Conservation (phyloP, 2,329 filamentous ascomycete genomes). For the Trichophyton verrucosum region DNA sequence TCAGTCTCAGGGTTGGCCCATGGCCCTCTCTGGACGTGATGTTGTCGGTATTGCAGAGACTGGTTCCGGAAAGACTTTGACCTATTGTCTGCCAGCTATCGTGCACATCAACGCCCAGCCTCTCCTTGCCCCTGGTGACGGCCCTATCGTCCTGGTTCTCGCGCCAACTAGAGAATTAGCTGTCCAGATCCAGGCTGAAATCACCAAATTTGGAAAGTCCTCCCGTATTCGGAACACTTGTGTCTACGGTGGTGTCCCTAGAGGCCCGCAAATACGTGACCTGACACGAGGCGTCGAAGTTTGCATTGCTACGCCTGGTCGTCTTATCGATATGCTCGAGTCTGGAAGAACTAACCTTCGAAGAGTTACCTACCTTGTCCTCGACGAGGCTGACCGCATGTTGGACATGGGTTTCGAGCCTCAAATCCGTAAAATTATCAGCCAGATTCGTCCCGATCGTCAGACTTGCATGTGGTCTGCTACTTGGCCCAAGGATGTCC, state of each 20-base stretch:
- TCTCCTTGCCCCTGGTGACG: conserved; percentile 85
- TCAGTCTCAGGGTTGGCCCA: conserved; percentile 97
- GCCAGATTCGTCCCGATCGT: conserved; percentile 93
- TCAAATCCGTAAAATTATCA: conserved; percentile 96
- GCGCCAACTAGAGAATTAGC: conserved; percentile 95
- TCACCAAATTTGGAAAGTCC: conserved; percentile 96
- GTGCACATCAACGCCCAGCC: conserved; percentile 99
- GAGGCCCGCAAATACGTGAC: conserved; percentile 92
- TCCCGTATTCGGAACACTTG: conserved; percentile 97
- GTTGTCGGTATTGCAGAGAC: conserved; percentile 99
- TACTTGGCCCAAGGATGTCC: conserved; percentile 98
- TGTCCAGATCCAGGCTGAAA: conserved; percentile 96
- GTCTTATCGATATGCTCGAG: conserved; percentile 97
- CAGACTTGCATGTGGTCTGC: conserved; percentile 99
- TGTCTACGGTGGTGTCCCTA: conserved; percentile 97
- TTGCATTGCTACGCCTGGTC: conserved; percentile 93
- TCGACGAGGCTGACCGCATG: conserved; percentile 99
- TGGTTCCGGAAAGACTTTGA: conserved; percentile 96
- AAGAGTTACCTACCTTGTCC: conserved; percentile 92
- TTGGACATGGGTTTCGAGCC: conserved; percentile 99
- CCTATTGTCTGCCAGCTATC: conserved; percentile 94
- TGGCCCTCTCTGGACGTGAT: conserved; percentile 95
- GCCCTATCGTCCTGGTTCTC: conserved; percentile 89
- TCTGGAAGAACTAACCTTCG: conserved; percentile 96
- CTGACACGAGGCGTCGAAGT: conserved; percentile 92